Percentiles rank a stretch among this genome's conserved stretches.
phyloP scores from a whole-genome alignment of 2,329 filamentous ascomycete genomes.

The Phialocephala subalpina region DNA sequence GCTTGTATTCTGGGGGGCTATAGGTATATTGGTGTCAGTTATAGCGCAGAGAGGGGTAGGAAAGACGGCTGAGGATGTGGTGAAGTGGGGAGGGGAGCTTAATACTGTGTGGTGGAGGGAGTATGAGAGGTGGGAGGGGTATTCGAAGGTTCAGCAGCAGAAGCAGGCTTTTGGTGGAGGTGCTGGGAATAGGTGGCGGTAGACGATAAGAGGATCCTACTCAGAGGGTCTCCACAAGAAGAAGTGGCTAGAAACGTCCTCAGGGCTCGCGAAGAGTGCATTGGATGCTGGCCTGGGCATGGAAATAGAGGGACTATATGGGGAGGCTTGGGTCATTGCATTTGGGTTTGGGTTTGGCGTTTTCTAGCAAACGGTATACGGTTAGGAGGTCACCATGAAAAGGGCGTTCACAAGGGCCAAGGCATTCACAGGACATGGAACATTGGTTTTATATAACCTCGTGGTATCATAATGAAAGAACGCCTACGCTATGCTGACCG shows the following conservation, averaged over 20 bases:
- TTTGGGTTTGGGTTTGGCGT: background rate
- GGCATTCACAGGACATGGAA: background rate
- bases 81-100: slow-evolving; percentile 56
- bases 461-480: slow-evolving; percentile 31
- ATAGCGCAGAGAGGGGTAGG: slow-evolving; percentile 72
- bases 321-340: background rate
- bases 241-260: slow-evolving; percentile 3
- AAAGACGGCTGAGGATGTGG: slow-evolving; percentile 68
- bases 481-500: slow-evolving; percentile 38
- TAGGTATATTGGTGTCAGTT: slow-evolving; percentile 62
- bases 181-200: slow-evolving; percentile 34
- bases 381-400: slow-evolving; percentile 4
- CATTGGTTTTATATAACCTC: background rate
- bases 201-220: no score
- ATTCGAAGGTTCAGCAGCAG: slow-evolving; percentile 19
- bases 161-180: slow-evolving; percentile 44
- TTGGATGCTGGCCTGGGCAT: background rate
- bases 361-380: background rate
- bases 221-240: no score
- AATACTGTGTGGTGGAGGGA: slow-evolving; percentile 64
- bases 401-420: slow-evolving; percentile 3
- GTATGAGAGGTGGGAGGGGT: slow-evolving; percentile 63
- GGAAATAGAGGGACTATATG: background rate
- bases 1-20: slow-evolving; percentile 68
- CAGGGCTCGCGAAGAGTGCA: background rate